Conservation (phyloP, 164 flowering plant genomes). For the Stephania yunnanensis region DNA sequence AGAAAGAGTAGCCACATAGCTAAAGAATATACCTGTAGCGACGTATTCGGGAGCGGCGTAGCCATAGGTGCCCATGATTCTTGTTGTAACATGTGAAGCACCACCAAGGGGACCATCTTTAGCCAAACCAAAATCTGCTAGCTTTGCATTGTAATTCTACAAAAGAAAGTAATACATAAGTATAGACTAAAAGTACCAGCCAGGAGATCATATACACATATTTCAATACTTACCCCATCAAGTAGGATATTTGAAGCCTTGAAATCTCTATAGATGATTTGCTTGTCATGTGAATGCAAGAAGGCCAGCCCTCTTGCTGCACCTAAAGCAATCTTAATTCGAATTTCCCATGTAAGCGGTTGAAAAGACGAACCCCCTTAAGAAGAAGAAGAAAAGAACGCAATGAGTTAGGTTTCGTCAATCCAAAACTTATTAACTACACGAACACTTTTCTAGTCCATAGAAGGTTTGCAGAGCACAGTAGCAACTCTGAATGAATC, state of each 20-base stretch:
- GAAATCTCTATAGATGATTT: slow-evolving; percentile 75
- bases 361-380: slow-evolving; percentile 58
- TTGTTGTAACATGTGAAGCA: slow-evolving; percentile 45
- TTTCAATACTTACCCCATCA: slow-evolving; percentile 49
- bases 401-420: no score
- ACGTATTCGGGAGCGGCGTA: slow-evolving; percentile 66
- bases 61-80: slow-evolving; percentile 47
- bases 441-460: no score
- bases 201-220: not conserved
- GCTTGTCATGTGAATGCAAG: slow-evolving; percentile 61
- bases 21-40: slow-evolving; percentile 34
- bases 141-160: slow-evolving; percentile 43
- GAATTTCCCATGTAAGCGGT: slow-evolving; percentile 64
- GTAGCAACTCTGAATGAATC: no score
- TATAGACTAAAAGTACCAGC: not conserved
- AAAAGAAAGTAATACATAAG: not conserved
- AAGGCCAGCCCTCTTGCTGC: slow-evolving; percentile 78
- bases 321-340: slow-evolving; percentile 65
- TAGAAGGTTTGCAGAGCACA: no score
- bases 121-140: slow-evolving; percentile 65
- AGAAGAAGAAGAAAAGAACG: not conserved
- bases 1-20: not conserved
- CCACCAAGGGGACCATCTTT: slow-evolving; percentile 46
- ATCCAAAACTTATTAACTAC: no score
- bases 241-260: slow-evolving; percentile 83